A percentile compares a stretch with the other conserved stretches of the same genome.
phyloP scores from a whole-genome alignment of 139 green algal genomes.

The Pleodorina starrii region DNA sequence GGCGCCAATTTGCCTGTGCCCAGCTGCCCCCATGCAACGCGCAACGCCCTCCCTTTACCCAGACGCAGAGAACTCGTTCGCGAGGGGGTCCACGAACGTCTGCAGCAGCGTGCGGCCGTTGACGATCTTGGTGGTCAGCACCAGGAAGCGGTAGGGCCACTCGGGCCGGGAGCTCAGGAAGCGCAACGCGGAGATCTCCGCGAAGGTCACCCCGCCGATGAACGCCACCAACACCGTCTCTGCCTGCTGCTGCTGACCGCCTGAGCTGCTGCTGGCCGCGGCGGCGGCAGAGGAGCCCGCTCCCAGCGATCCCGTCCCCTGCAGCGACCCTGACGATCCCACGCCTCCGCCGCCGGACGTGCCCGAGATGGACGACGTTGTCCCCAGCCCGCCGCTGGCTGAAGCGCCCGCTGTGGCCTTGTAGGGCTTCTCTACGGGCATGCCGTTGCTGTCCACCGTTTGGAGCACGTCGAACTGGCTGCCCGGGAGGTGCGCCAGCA shows the following conservation, averaged over 20 bases:
- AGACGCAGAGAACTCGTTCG: not conserved
- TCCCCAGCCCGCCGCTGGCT: not conserved
- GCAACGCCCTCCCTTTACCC: too few relatives aligned
- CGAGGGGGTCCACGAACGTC: constrained; percentile 55
- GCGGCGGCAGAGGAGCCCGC: not conserved
- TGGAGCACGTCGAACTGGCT: constrained; percentile 86
- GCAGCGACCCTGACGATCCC: not conserved
- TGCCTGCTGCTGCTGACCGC: not conserved
- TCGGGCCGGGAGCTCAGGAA: constrained; percentile 74
- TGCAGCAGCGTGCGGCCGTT: constrained; percentile 83
- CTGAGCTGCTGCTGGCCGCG: not conserved
- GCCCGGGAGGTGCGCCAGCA: constrained; percentile 78
- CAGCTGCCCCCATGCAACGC: too few relatives aligned
- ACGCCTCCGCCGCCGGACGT: not conserved
- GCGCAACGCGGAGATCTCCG: constrained; percentile 90
- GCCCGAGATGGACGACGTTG: too few relatives aligned
- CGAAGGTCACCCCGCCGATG: constrained; percentile 90
- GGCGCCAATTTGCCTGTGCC: too few relatives aligned
- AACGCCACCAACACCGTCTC: constrained; percentile 88
- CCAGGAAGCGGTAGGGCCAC: constrained; percentile 79
- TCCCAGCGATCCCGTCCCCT: not conserved
- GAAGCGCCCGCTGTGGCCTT: not conserved
- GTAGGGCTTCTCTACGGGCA: constrained; percentile 15
- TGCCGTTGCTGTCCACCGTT: constrained; percentile 60
- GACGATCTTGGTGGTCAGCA: constrained; percentile 88